Conservation (phyloP, 805 yeast genomes). For the Cephaloascus albidus region DNA sequence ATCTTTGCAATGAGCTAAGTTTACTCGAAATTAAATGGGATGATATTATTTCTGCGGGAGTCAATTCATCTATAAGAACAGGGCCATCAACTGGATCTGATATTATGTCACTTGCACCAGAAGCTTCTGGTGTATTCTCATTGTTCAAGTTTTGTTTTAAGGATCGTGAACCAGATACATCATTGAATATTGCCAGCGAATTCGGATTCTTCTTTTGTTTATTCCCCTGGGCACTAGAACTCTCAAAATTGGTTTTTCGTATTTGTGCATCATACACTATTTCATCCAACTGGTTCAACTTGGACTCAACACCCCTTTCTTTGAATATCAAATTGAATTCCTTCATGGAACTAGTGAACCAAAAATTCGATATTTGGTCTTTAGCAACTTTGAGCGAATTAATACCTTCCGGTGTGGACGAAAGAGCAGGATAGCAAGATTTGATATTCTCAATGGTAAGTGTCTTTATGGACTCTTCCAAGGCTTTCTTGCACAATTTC, state of each 20-base stretch:
- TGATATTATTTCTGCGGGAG: constrained; percentile 11
- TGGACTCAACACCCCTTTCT: constrained; percentile 34
- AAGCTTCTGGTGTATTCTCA: neutral
- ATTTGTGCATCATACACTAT: constrained; percentile 27
- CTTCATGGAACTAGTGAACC: constrained; percentile 36
- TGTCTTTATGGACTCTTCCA: constrained; percentile 43
- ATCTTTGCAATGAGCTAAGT: constrained; percentile 9
- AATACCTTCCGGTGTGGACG: constrained; percentile 35
- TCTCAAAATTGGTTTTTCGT: neutral
- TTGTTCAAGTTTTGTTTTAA: neutral
- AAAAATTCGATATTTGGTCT: constrained; percentile 40
- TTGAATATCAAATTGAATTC: constrained; percentile 47
- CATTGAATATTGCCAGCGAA: neutral
- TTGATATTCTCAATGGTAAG: constrained; percentile 40
- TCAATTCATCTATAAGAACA: constrained; percentile 9
- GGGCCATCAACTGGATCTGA: constrained; percentile 3
- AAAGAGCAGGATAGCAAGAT: constrained; percentile 45
- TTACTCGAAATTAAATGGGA: constrained; percentile 8
- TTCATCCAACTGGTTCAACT: constrained; percentile 38
- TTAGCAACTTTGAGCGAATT: constrained; percentile 37
- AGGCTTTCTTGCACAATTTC: constrained; percentile 42
- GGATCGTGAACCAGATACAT: neutral
- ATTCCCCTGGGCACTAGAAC: neutral
- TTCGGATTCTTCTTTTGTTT: neutral
- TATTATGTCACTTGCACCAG: neutral